phyloP scores from a whole-genome alignment of 495 filamentous ascomycete genomes.

The Penicillium cataractarum region DNA sequence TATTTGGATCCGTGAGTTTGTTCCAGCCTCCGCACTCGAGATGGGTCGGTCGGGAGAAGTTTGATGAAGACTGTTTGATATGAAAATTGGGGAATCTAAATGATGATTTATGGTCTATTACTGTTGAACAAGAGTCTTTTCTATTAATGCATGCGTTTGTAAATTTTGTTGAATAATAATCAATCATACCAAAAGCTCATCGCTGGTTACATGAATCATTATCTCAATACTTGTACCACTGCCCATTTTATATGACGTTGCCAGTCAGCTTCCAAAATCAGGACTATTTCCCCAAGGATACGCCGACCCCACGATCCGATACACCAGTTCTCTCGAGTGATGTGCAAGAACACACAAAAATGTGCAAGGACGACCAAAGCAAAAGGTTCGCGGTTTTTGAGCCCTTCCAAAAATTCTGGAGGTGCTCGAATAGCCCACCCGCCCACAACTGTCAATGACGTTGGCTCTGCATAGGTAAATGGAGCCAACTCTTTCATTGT shows the following conservation, averaged over 20 bases:
- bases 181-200: background rate
- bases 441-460: constrained; percentile 26
- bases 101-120: background rate
- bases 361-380: constrained; percentile 32
- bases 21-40: constrained; percentile 15
- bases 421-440: constrained; percentile 28
- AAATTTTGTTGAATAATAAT: background rate
- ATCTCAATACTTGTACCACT: constrained; percentile 5
- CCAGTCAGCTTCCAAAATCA: constrained; percentile 21
- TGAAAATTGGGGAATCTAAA: background rate
- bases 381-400: constrained; percentile 19
- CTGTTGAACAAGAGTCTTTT: background rate
- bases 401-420: constrained; percentile 19
- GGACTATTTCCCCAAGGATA: constrained; percentile 24
- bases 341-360: constrained; percentile 28
- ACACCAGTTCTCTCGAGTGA: constrained; percentile 29
- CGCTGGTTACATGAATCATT: background rate
- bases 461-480: constrained; percentile 25
- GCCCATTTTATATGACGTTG: constrained; percentile 27
- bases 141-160: background rate
- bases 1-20: constrained; percentile 20
- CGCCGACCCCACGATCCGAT: constrained; percentile 25
- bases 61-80: background rate
- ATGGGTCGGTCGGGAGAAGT: constrained; percentile 9
- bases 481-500: constrained; percentile 15